Base-by-base conservation (phyloP, 2,329 filamentous ascomycete genomes). In the Aquanectria penicillioides region DNA sequence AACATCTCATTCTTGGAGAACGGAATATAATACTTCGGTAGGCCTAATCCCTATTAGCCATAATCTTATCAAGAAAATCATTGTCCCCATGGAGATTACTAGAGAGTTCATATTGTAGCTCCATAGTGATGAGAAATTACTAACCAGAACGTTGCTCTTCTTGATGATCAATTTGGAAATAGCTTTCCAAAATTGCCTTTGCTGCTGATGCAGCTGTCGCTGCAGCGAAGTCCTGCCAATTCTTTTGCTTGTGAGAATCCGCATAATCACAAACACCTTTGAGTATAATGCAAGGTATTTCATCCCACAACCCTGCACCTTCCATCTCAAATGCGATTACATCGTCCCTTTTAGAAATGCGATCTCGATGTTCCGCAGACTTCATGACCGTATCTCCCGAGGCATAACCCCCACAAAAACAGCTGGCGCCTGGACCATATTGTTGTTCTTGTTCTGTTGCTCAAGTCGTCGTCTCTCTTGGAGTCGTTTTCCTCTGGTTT, bases 311-410 rank as follows among this genome's bases (percentile, higher is more conserved):
- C 4, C 57, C 57, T 13, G 50, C 50, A 7, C 57, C 57, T 51
- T 59, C 50, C 44, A 59, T 59, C 33, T 59, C 44, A 18, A 59
- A 59, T 10, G 50, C 57, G 29, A 56, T 46, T 11, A 59, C 13
- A 6, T 34, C 28, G 13, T 34, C 13, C 6, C 20, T 15, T 15
- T 20, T 20, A 6, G 57, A 44, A 10, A 59, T n/a, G n/a, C 28
- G 15, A 20, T 59, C 46, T 11, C 31, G 29, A 15, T 41, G n/a
- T 6, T 40, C 20, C 12, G 33, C 53, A n/a, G 73, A 74, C 38
- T 77, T 79, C 55, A 82, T 76, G 1, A 81, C 75, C 2, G 67
- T 69, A 60, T 48, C 40, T 11, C 51, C 43, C 9, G 51, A 55
- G 3, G 33, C 34, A 38, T 29, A 13, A 25, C 47, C 0, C 79